Evolutionary conservation across 2,329 filamentous ascomycete genomes (phyloP), one percentile per base, ranked within the genome.

Genomic region (Sclerotiophoma versabilis): DNA sequence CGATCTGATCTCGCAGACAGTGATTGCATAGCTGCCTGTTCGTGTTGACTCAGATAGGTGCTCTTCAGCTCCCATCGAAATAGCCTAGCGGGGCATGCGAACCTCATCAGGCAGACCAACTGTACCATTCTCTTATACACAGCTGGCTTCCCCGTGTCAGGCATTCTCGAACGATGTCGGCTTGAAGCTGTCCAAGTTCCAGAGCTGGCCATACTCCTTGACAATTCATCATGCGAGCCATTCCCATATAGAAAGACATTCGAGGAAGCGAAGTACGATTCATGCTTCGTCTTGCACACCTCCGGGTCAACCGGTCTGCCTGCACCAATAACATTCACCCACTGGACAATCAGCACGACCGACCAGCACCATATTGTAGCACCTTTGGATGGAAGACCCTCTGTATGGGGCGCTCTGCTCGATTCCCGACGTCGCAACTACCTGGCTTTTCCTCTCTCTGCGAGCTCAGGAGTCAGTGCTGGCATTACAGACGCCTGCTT

Each of bases 241-340:
- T 69, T 63, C 41, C 62, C 64, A 8, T 71, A 66, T 26, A 58
- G 14, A 2, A 65, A 62, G 33, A 55, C 61, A 3, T 76, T 66
- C 25, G 68, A 72, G 6, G 68, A 74, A 43, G 69, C 70, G 15
- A 60, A 62, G 22, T 34, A 63, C 37, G 69, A 77, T 30, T 69
- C 65, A 1, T 61, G 71, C 26, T 59, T 72, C 9, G 62, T 76
- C 6, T 29, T 76, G n/a, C 73, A 76, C 57, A 74, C 74, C 0
- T 73, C 73, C 17, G 74, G 72, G 0, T 71, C 75, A 0, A 77
- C 72, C 0, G 74, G 75, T 1, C 49, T 72, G 14, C 76, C 75
- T 1, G 76, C 76, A 33, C 71, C 74, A 4, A 67, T 77, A 1
- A 54, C 66, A 11, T 74, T 63, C 57, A 71, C 68, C 12, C 62